A percentile compares a stretch with the other conserved stretches of the same genome.
phyloP scores from a whole-genome alignment of 1,139 yeast genomes.

The Taphrina pruni region DNA sequence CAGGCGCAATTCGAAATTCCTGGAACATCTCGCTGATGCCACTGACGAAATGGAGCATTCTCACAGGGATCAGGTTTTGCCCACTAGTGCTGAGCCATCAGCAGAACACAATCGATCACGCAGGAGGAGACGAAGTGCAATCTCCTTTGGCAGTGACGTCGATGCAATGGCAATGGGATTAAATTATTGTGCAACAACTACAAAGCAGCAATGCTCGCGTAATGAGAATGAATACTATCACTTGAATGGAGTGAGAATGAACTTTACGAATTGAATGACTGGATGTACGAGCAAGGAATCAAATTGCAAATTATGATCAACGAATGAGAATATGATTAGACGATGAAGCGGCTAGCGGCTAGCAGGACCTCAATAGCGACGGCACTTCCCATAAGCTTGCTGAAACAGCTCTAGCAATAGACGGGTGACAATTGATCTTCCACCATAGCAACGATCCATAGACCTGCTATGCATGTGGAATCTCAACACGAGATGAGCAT shows the following conservation, averaged over 20 bases:
- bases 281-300: background rate
- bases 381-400: no score
- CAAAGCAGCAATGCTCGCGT: background rate
- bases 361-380: no score
- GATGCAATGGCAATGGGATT: background rate
- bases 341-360: no score
- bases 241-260: slow-evolving; percentile 24
- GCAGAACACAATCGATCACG: slow-evolving; percentile 1
- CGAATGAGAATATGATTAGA: no score
- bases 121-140: slow-evolving; percentile 17
- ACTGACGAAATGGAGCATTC: background rate
- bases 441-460: no score
- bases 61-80: background rate
- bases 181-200: background rate
- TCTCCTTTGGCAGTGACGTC: slow-evolving; percentile 11
- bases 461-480: no score
- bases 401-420: no score
- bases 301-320: no score
- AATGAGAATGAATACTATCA: slow-evolving; percentile 10
- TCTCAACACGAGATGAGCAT: no score
- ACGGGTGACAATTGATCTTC: no score
- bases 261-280: background rate
- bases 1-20: slow-evolving; percentile 5
- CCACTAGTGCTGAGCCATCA: background rate
- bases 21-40: slow-evolving; percentile 5